phyloP scores from a whole-genome alignment of 371 early-diverging fungal species.

The Mortierella sp. region DNA sequence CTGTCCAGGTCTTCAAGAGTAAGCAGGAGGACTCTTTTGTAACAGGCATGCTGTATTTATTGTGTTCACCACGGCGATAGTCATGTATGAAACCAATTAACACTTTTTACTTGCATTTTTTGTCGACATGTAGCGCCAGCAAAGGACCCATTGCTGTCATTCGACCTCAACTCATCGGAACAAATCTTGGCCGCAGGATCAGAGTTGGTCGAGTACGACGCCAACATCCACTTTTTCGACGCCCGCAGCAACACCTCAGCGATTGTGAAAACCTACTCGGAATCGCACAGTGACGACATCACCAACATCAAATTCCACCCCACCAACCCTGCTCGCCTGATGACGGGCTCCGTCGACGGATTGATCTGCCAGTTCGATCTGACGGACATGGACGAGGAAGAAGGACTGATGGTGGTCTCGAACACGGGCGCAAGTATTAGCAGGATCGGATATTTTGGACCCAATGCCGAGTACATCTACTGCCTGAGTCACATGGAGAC shows the following conservation, averaged over 20 bases:
- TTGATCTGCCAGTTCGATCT: slow-evolving; percentile 81
- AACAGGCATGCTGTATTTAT: background rate
- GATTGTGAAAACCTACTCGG: slow-evolving; percentile 72
- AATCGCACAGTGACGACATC: slow-evolving; percentile 94
- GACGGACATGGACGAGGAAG: slow-evolving; percentile 87
- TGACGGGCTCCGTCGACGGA: slow-evolving; percentile 85
- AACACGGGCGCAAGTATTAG: slow-evolving; percentile 87
- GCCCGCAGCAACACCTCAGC: slow-evolving; percentile 38
- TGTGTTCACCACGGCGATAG: background rate
- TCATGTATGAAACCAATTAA: background rate
- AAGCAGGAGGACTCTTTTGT: slow-evolving; percentile 23
- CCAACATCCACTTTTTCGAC: slow-evolving; percentile 83
- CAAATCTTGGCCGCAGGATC: slow-evolving; percentile 82
- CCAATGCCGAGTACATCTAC: slow-evolving; percentile 87
- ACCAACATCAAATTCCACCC: slow-evolving; percentile 91
- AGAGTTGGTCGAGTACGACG: slow-evolving; percentile 72
- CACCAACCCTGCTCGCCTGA: slow-evolving; percentile 64
- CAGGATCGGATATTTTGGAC: slow-evolving; percentile 93
- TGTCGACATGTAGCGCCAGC: slow-evolving; percentile 50
- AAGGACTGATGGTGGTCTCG: slow-evolving; percentile 84
- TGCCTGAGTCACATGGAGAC: slow-evolving; percentile 91
- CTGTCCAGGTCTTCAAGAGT: slow-evolving; percentile 75
- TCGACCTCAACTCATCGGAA: slow-evolving; percentile 77
- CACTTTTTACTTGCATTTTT: background rate
- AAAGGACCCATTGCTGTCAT: slow-evolving; percentile 70